Conservation (phyloP, 306 rosid genomes). For the Vachellia collinsii region DNA sequence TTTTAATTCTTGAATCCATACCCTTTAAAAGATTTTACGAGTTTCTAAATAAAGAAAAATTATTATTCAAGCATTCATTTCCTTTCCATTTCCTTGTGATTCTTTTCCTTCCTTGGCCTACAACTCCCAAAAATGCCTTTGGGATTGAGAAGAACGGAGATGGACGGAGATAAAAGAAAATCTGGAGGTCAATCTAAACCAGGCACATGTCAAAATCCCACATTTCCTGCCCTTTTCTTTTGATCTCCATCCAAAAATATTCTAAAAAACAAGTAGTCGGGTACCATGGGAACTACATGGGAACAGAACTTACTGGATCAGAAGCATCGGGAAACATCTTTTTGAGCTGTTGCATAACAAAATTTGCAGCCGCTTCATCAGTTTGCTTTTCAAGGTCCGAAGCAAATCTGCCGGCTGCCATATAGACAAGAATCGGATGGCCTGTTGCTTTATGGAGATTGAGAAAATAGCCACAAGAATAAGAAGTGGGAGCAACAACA, state of each 20-base stretch:
- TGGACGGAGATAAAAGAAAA: not conserved
- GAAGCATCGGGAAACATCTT: constrained; percentile 75
- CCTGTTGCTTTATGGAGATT: constrained; percentile 85
- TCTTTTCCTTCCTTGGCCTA: not conserved
- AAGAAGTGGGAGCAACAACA: constrained; percentile 66
- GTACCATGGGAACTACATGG: constrained; percentile 6
- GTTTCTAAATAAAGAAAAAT: not conserved
- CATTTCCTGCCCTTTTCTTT: not conserved
- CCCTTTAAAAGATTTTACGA: not conserved
- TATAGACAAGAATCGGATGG: constrained; percentile 73
- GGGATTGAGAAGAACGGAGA: not conserved
- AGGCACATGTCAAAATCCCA: not conserved
- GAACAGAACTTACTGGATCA: constrained; percentile 58
- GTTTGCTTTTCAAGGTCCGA: constrained; percentile 65
- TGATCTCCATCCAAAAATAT: too few relatives aligned
- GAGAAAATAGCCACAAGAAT: constrained; percentile 76
- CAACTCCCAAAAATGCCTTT: not conserved
- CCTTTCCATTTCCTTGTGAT: not conserved
- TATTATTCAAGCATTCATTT: not conserved
- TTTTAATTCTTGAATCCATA: not conserved
- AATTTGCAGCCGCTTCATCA: constrained; percentile 50
- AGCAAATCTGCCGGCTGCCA: constrained; percentile 84
- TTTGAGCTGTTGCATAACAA: constrained; percentile 66
- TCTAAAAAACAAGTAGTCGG: not conserved
- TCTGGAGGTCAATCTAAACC: not conserved